Percentiles rank a stretch among this genome's conserved stretches.
These are phyloP conservation scores for Mycosphaerelloides madeirae DNA, from an alignment of 2,329 filamentous ascomycete species.

Conservation along the genomic window DNA sequence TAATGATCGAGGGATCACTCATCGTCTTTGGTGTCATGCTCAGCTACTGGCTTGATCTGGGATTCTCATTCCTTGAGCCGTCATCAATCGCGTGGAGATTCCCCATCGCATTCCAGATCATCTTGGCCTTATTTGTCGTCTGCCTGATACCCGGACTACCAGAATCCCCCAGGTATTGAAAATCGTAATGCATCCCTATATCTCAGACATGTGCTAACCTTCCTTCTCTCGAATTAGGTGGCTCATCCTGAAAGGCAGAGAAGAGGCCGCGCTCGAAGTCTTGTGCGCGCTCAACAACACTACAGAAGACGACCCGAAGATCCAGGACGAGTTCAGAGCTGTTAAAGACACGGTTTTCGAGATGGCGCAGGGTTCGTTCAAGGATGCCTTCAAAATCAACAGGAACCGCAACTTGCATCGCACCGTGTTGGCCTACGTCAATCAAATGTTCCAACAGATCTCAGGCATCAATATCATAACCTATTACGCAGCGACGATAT, in stretches of 20 bases:
- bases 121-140: conserved; percentile 52
- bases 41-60: conserved; percentile 50
- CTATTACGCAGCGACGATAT: conserved; percentile 48
- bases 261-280: conserved; percentile 33
- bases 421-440: conserved; percentile 39
- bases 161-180: conserved; percentile 53
- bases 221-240: too few relatives aligned
- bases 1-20: conserved; percentile 90
- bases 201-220: conserved; percentile 20
- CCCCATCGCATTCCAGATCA: conserved; percentile 54
- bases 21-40: conserved; percentile 50
- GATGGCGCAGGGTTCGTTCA: conserved; percentile 30
- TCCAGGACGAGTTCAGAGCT: conserved; percentile 26
- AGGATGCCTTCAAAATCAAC: conserved; percentile 34
- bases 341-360: conserved; percentile 38
- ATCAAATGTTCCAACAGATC: conserved; percentile 45
- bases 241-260: conserved; percentile 31
- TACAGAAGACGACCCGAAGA: conserved; percentile 30
- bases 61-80: conserved; percentile 36
- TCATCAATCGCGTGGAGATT: conserved; percentile 50
- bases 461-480: conserved; percentile 26
- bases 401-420: conserved; percentile 44
- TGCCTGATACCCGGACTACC: conserved; percentile 47
- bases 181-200: not conserved
- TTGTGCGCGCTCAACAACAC: conserved; percentile 34